A percentile compares a stretch with the other conserved stretches of the same genome.
phyloP scores from a whole-genome alignment of 768 basidiomycete genomes.

The Lentinus tigrinus region DNA sequence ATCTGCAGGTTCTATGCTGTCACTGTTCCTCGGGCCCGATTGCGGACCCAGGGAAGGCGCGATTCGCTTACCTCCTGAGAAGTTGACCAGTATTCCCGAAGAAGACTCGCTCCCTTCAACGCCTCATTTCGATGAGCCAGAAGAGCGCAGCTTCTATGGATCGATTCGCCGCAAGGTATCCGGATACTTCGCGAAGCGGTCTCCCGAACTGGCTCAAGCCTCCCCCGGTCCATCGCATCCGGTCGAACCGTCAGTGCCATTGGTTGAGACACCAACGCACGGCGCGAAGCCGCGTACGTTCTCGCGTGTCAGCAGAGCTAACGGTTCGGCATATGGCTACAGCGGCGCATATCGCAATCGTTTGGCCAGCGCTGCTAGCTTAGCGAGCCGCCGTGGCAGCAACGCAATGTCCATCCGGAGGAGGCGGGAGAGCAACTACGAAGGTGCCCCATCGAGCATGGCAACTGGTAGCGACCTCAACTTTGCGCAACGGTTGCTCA shows the following conservation, averaged over 20 bases:
- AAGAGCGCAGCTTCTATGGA: constrained; percentile 28
- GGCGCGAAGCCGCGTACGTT: constrained; percentile 35
- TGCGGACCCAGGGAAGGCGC: constrained; percentile 87
- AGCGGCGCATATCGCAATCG: constrained; percentile 54
- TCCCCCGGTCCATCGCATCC: constrained; percentile 36
- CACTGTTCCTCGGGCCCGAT: constrained; percentile 86
- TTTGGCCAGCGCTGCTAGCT: constrained; percentile 39
- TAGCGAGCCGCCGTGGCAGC: constrained; percentile 48
- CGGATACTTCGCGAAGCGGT: constrained; percentile 55
- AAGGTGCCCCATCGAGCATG: constrained; percentile 40
- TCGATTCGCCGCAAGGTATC: constrained; percentile 51
- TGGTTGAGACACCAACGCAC: constrained; percentile 41
- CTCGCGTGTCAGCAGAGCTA: constrained; percentile 55
- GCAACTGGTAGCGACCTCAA: constrained; percentile 59
- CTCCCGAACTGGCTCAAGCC: constrained; percentile 38
- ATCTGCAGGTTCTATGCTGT: constrained; percentile 72
- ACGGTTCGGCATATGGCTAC: constrained; percentile 84
- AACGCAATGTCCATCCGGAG: constrained; percentile 50
- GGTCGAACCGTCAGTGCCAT: constrained; percentile 40
- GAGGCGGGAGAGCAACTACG: constrained; percentile 45
- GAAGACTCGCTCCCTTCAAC: constrained; percentile 52
- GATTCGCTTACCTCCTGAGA: constrained; percentile 82
- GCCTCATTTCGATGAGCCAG: constrained; percentile 41
- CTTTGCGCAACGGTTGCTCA: constrained; percentile 82
- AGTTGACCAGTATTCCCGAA: constrained; percentile 65